These are phyloP conservation scores for Suillus placidus DNA, from an alignment of 768 basidiomycete species.

Conservation along the genomic window DNA sequence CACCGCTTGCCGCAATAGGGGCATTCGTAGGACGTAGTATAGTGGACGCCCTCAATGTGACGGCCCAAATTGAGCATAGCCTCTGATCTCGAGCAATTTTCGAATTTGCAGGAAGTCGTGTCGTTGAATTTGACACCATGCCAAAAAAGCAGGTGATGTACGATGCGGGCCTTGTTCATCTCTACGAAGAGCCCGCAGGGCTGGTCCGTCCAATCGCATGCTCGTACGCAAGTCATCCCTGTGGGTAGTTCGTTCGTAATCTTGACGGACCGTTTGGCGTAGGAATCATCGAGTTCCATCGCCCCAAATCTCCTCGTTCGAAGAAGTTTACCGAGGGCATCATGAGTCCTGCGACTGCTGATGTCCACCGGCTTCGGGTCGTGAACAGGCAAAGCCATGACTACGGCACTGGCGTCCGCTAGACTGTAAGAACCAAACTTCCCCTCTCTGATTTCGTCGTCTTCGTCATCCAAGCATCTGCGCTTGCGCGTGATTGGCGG, in stretches of 20 bases:
- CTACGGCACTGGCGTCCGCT: not conserved
- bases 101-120: not conserved
- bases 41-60: not conserved
- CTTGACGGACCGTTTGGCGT: not conserved
- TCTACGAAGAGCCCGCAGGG: not conserved
- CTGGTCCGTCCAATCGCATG: not conserved
- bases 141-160: not conserved
- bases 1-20: not conserved
- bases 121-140: not conserved
- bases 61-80: not conserved
- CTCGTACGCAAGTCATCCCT: not conserved
- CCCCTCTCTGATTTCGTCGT: not conserved
- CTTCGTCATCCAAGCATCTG: not conserved
- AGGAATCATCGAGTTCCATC: conserved; percentile 2
- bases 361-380: not conserved
- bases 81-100: not conserved
- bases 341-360: not conserved
- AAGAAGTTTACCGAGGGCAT: not conserved
- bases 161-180: not conserved
- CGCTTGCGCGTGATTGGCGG: not conserved
- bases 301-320: not conserved
- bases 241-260: not conserved
- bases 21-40: not conserved
- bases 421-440: not conserved
- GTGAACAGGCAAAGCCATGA: not conserved